A percentile compares a stretch with the other conserved stretches of the same genome.
These are phyloP conservation scores for Lactarius sp. DNA, from an alignment of 768 basidiomycete genomes.

Conservation along the genomic window DNA sequence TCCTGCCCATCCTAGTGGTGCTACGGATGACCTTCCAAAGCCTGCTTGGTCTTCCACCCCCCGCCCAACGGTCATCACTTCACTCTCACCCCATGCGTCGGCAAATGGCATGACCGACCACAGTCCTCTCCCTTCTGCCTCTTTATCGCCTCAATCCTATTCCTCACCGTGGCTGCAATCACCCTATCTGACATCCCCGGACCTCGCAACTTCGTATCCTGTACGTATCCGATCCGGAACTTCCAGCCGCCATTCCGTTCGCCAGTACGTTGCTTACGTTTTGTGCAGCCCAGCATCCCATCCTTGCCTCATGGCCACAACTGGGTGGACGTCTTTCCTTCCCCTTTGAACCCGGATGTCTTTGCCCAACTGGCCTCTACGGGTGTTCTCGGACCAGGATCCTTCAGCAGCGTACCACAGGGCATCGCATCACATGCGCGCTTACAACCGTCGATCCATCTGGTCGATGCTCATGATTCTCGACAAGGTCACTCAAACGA, in stretches of 20 bases:
- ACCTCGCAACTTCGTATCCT: constrained; percentile 22
- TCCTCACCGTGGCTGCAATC: constrained; percentile 35
- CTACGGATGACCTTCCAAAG: constrained; percentile 18
- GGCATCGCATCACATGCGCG: constrained; percentile 28
- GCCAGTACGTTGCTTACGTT: constrained; percentile 21
- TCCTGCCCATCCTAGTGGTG: constrained; percentile 4
- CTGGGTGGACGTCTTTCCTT: constrained; percentile 58
- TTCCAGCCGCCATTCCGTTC: not conserved
- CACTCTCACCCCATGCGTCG: constrained; percentile 10
- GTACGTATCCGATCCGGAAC: constrained; percentile 10
- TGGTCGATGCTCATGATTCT: constrained; percentile 4
- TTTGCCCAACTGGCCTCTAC: constrained; percentile 60
- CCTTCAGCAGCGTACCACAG: constrained; percentile 41
- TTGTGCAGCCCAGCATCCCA: constrained; percentile 27
- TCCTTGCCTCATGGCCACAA: constrained; percentile 34
- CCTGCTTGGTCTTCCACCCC: constrained; percentile 35
- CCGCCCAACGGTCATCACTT: constrained; percentile 24
- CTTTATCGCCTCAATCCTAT: constrained; percentile 25
- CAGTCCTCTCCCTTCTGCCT: constrained; percentile 13
- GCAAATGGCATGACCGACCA: constrained; percentile 14
- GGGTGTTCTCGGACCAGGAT: constrained; percentile 44
- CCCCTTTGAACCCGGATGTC: constrained; percentile 54
- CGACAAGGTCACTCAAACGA: not conserved
- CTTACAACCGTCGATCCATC: constrained; percentile 5
- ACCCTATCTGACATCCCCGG: constrained; percentile 27